These are phyloP conservation scores for Trichoderma koningiopsis DNA, from an alignment of 2,329 filamentous ascomycete species.

Conservation along the genomic window DNA sequence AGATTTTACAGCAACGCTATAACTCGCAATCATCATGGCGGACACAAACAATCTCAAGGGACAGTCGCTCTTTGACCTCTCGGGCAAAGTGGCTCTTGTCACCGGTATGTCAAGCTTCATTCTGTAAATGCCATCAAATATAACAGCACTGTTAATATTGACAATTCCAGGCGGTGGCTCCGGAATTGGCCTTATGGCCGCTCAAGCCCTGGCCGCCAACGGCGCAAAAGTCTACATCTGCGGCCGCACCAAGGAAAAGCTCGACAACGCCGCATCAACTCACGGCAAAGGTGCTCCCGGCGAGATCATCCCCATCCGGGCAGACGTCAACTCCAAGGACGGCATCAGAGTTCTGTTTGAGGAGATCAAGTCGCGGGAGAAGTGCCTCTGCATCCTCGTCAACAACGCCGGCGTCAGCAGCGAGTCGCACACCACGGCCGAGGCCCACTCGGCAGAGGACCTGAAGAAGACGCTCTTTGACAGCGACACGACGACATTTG, in stretches of 20 bases:
- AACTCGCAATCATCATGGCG: conserved; percentile 13
- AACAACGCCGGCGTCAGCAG: conserved; percentile 68
- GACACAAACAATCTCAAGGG: conserved; percentile 29
- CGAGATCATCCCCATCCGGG: conserved; percentile 60
- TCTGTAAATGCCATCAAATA: too few relatives aligned
- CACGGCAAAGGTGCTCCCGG: conserved; percentile 57
- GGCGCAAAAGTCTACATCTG: conserved; percentile 72
- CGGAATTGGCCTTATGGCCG: conserved; percentile 70
- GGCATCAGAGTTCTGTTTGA: conserved; percentile 59
- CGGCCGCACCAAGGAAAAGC: conserved; percentile 64
- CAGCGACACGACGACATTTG: conserved; percentile 56
- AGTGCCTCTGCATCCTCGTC: conserved; percentile 64
- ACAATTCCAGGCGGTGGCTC: conserved; percentile 51
- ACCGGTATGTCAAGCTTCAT: conserved; percentile 39
- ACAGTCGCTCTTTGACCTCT: conserved; percentile 46
- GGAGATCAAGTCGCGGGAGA: conserved; percentile 57
- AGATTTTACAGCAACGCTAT: too few relatives aligned
- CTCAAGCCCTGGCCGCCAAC: conserved; percentile 66
- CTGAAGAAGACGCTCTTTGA: conserved; percentile 69
- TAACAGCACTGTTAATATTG: too few relatives aligned
- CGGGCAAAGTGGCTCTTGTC: conserved; percentile 48
- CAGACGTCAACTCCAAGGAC: conserved; percentile 64
- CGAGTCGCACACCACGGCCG: conserved; percentile 45
- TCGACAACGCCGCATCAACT: conserved; percentile 60
- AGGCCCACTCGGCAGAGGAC: conserved; percentile 46